These are phyloP conservation scores for Clohesyomyces aquaticus DNA, from an alignment of 495 filamentous ascomycete genomes.

Conservation along the genomic window DNA sequence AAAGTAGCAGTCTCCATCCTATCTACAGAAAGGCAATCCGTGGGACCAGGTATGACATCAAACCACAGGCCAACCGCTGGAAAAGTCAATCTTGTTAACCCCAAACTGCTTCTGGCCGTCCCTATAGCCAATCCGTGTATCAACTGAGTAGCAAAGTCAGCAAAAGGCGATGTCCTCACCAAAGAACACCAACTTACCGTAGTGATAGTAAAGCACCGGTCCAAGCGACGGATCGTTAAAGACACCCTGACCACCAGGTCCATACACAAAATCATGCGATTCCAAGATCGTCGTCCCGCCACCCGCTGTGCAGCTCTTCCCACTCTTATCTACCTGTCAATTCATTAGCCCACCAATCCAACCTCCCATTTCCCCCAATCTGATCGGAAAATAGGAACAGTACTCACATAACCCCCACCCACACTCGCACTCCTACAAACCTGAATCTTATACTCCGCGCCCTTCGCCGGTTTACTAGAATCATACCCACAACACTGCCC, in stretches of 20 bases:
- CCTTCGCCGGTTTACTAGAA: constrained; percentile 53
- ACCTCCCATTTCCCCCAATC: no score
- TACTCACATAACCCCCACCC: constrained; percentile 59
- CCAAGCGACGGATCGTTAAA: constrained; percentile 54
- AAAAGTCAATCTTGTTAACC: constrained; percentile 67
- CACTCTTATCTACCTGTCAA: constrained; percentile 59
- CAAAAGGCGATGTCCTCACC: not conserved
- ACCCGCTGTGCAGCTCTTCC: constrained; percentile 57
- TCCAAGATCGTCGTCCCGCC: constrained; percentile 68
- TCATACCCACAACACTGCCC: constrained; percentile 66
- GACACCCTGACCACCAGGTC: constrained; percentile 69
- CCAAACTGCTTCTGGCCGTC: constrained; percentile 70
- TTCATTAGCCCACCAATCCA: constrained; percentile 4
- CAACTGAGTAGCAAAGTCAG: constrained; percentile 41
- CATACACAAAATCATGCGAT: constrained; percentile 68
- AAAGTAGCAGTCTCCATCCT: no score
- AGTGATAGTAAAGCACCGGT: constrained; percentile 73
- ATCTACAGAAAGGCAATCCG: no score
- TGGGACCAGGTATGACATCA: no score
- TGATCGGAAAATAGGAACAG: not conserved
- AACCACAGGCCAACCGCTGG: constrained; percentile 68
- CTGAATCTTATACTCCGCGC: constrained; percentile 68
- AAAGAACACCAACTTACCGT: constrained; percentile 40
- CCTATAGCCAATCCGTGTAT: constrained; percentile 66
- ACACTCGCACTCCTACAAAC: constrained; percentile 62